Base-by-base conservation (phyloP, 768 basidiomycete genomes). In the Rhodotorula graminis region DNA sequence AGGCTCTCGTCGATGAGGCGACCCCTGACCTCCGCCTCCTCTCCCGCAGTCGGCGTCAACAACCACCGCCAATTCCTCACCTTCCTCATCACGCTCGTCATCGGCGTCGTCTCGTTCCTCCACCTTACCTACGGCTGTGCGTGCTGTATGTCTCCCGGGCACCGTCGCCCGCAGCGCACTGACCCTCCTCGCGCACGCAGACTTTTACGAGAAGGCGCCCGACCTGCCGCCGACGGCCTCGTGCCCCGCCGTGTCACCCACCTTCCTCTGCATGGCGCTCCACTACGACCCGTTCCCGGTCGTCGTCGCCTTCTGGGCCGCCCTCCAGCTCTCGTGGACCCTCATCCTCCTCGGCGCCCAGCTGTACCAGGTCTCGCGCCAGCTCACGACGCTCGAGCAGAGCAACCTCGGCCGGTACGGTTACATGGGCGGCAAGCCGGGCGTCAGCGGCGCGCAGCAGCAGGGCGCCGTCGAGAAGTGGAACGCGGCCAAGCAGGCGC, bases 301-400 rank as follows among this genome's bases (percentile, higher is more conserved):
- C 76, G 83, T 88, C 29, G 89, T 96, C 65, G 84, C 88, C 1
- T 73, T 84, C 29, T 99, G 96, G 96, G 84, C 92, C 0, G 90
- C 92, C 0, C 86, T 98, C 15, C 96, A 99, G 79, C 87, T 99
- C n/a, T 86, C 88, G 2, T 98, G 95, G 96, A 98, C 96, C 2
- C 81, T 86, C 61, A 85, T 98, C 67, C 88, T 98, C 44, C 88
- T 96, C 60, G 86, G 85, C 58, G 88, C 88, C 9, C 95, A 99
- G 77, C 84, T 88, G 61, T 95, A 91, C 91, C 96, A 99, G 81
- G 87, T 97, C 65, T 87, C 89, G 4, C 87, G 89, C 37, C 94
- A 98, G 79, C 92, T 98, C 86, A 99, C 95, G 3, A 97, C 95
- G 0, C 85, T 94, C 66, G 95, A 99, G 79, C 92, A 98, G 7